phyloP scores from a whole-genome alignment of 2,329 filamentous ascomycete species.

The Colletotrichum navitas region DNA sequence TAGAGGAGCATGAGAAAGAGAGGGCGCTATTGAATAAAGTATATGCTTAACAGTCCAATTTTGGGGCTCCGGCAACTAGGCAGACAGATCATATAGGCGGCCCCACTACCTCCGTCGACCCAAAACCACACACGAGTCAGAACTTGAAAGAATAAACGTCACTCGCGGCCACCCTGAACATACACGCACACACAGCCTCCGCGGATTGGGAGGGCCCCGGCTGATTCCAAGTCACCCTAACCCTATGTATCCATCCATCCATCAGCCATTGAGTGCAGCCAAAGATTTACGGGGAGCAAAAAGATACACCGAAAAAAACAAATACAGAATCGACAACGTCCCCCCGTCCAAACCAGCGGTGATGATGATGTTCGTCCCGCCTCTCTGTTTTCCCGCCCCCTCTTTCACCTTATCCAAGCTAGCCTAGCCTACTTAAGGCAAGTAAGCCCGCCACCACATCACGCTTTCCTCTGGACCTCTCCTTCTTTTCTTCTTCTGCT shows the following conservation, averaged over 20 bases:
- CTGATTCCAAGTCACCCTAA: background rate
- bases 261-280: background rate
- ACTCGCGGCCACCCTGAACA: background rate
- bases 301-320: no score
- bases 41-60: background rate
- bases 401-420: background rate
- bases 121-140: background rate
- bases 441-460: background rate
- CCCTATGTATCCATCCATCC: background rate
- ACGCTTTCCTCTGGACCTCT: background rate
- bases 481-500: slow-evolving; percentile 5
- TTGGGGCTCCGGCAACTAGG: background rate
- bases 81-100: background rate
- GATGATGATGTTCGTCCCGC: slow-evolving; percentile 14
- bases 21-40: no score
- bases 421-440: background rate
- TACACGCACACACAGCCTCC: background rate
- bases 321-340: background rate
- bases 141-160: background rate
- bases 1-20: background rate
- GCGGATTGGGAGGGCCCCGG: background rate
- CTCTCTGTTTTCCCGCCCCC: background rate
- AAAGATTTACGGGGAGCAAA: no score
- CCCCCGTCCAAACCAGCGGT: slow-evolving; percentile 6
- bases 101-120: background rate